Evolutionary conservation across 192 early-diverging fungal species (phyloP).

Genomic region (Backusella sp.): DNA sequence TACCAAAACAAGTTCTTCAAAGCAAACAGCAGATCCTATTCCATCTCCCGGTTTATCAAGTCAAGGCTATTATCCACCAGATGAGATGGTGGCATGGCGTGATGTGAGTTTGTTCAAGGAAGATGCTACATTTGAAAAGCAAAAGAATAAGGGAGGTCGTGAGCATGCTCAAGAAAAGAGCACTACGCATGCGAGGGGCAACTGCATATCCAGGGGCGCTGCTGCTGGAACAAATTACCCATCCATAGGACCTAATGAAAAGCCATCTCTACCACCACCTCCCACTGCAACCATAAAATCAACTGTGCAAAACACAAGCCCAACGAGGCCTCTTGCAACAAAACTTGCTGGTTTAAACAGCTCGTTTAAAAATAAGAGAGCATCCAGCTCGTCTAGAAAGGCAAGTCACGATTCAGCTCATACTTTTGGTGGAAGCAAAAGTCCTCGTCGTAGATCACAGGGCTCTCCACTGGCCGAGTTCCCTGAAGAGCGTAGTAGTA

Average conservation of each 20-base stretch:
- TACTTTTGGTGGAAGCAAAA: constrained; percentile 6
- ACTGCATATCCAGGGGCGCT: neutral
- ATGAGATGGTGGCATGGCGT: constrained; percentile 7
- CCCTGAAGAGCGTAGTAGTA: neutral
- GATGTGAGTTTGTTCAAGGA: constrained; percentile 8
- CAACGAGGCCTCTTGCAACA: neutral
- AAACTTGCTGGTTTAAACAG: neutral
- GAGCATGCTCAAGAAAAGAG: neutral
- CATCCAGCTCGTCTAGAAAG: neutral
- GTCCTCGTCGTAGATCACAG: neutral
- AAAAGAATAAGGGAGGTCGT: neutral
- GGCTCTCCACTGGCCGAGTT: neutral
- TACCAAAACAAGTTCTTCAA: neutral
- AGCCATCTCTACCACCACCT: neutral
- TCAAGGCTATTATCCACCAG: neutral
- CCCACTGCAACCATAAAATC: neutral
- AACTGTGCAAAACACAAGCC: neutral
- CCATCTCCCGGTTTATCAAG: neutral
- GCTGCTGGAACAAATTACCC: neutral
- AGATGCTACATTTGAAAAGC: neutral
- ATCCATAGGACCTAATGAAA: constrained; percentile 5
- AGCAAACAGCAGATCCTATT: neutral
- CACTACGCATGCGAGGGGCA: neutral
- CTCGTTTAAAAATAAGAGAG: neutral
- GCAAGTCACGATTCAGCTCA: neutral